Percentiles rank a stretch among this genome's conserved stretches.
These are phyloP conservation scores for Dinochytrium kinnereticum DNA, from an alignment of 371 early-diverging fungal species.

Conservation along the genomic window DNA sequence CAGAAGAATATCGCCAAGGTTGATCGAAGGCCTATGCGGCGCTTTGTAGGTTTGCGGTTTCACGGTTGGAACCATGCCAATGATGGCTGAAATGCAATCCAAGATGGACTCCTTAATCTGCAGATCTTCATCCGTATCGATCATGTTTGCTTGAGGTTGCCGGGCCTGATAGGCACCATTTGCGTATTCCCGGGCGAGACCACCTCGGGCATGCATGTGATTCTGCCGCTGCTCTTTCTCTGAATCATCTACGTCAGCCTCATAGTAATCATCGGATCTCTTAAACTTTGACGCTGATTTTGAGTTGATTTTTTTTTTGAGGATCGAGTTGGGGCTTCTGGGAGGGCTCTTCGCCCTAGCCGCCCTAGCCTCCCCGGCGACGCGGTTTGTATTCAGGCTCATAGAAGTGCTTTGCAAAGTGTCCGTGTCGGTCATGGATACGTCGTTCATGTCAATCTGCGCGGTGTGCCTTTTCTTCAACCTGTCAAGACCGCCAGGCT, in stretches of 20 bases:
- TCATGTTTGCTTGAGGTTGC: too few species aligned
- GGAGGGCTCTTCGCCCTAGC: conserved; percentile 17
- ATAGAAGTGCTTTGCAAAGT: not conserved
- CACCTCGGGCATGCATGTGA: not conserved
- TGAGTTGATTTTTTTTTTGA: not conserved
- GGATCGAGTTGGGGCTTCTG: not conserved
- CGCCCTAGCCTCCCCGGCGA: conserved; percentile 10
- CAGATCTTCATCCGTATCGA: conserved; percentile 46
- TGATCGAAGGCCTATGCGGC: conserved; percentile 14
- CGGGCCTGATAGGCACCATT: too few species aligned
- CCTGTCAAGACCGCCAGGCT: conserved; percentile 69
- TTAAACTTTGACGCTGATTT: conserved; percentile 1
- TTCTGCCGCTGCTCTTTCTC: conserved; percentile 13
- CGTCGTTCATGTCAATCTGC: conserved; percentile 34
- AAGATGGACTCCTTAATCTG: conserved; percentile 63
- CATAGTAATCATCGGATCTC: conserved; percentile 21
- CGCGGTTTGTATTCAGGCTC: not conserved
- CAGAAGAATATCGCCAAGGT: conserved; percentile 6
- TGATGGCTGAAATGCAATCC: conserved; percentile 65
- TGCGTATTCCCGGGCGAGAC: too few species aligned
- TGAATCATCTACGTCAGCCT: conserved; percentile 38
- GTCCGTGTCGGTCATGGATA: conserved; percentile 27
- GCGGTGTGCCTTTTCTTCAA: conserved; percentile 52
- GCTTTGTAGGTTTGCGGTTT: not conserved
- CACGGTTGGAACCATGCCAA: conserved; percentile 53